A percentile compares a stretch with the other conserved stretches of the same genome.
phyloP scores from a whole-genome alignment of 1,139 yeast genomes.

The Saccharomyces uvarum region DNA sequence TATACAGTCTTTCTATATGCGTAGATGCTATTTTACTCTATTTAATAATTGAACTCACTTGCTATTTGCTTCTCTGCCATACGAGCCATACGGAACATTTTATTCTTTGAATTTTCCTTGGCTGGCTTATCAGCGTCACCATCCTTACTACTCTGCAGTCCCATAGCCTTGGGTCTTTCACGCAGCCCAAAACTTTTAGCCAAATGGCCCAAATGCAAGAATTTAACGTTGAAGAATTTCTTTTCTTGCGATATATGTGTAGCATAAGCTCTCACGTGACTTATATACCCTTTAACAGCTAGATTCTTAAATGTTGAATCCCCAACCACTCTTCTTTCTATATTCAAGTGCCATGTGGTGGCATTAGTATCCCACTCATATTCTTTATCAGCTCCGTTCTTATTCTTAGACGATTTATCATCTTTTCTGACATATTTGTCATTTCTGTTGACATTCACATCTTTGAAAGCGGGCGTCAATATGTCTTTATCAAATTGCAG shows the following conservation, averaged over 20 bases:
- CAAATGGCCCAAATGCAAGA: constrained; percentile 85
- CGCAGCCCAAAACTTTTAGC: constrained; percentile 92
- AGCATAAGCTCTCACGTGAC: constrained; percentile 93
- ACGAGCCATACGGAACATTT: constrained; percentile 72
- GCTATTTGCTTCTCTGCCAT: constrained; percentile 54
- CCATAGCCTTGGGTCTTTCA: constrained; percentile 82
- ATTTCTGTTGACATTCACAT: constrained; percentile 34
- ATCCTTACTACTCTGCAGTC: constrained; percentile 32
- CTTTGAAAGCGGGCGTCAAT: constrained; percentile 55
- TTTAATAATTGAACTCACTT: constrained; percentile 62
- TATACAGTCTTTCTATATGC: neutral
- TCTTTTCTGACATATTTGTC: constrained; percentile 16
- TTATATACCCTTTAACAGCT: constrained; percentile 73
- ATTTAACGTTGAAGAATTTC: constrained; percentile 67
- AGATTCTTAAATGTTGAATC: constrained; percentile 50
- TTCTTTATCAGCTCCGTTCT: constrained; percentile 26
- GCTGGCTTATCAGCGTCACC: constrained; percentile 30
- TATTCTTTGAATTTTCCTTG: constrained; percentile 57
- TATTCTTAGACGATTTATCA: constrained; percentile 17
- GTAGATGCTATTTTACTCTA: neutral
- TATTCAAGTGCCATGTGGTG: constrained; percentile 88
- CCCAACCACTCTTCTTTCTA: constrained; percentile 81
- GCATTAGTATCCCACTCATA: constrained; percentile 85
- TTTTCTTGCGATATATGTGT: constrained; percentile 83
- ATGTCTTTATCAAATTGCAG: constrained; percentile 46